A percentile compares a stretch with the other conserved stretches of the same genome.
phyloP scores from a whole-genome alignment of 2,329 filamentous ascomycete species.

The Apiospora malaysiana region DNA sequence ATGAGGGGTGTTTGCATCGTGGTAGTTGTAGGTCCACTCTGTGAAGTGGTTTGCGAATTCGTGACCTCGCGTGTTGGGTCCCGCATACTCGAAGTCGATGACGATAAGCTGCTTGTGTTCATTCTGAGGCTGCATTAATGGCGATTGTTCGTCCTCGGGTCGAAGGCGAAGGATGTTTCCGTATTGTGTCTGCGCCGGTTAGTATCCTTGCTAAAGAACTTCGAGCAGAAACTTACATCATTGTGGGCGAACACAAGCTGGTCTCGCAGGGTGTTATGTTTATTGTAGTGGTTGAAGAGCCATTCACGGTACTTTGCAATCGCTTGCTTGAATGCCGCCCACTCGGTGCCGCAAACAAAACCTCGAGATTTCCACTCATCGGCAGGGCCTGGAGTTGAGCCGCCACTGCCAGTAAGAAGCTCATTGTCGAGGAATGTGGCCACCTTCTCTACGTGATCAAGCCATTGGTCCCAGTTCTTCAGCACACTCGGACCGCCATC shows the following conservation, averaged over 20 bases:
- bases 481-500: slow-evolving; percentile 83
- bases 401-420: slow-evolving; percentile 52
- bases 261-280: slow-evolving; percentile 68
- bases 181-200: slow-evolving; percentile 81
- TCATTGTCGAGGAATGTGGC: slow-evolving; percentile 64
- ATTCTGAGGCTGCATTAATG: slow-evolving; percentile 86
- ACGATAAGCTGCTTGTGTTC: slow-evolving; percentile 96
- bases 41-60: slow-evolving; percentile 99
- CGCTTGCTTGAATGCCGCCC: slow-evolving; percentile 75
- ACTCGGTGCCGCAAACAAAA: slow-evolving; percentile 82
- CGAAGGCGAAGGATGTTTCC: slow-evolving; percentile 87
- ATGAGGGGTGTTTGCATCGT: slow-evolving; percentile 69
- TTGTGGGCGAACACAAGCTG: slow-evolving; percentile 95
- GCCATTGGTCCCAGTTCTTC: slow-evolving; percentile 95
- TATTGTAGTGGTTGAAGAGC: slow-evolving; percentile 75
- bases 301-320: slow-evolving; percentile 80
- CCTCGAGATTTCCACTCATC: slow-evolving; percentile 72
- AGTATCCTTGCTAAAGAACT: not conserved
- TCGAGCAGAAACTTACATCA: slow-evolving; percentile 67
- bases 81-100: slow-evolving; percentile 98
- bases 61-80: slow-evolving; percentile 81
- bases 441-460: slow-evolving; percentile 67
- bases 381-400: slow-evolving; percentile 36
- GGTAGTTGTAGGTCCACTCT: slow-evolving; percentile 99
- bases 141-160: slow-evolving; percentile 76